These are phyloP conservation scores for Pyracantha coccinea DNA, from an alignment of 331 rosid species.

Conservation along the genomic window DNA sequence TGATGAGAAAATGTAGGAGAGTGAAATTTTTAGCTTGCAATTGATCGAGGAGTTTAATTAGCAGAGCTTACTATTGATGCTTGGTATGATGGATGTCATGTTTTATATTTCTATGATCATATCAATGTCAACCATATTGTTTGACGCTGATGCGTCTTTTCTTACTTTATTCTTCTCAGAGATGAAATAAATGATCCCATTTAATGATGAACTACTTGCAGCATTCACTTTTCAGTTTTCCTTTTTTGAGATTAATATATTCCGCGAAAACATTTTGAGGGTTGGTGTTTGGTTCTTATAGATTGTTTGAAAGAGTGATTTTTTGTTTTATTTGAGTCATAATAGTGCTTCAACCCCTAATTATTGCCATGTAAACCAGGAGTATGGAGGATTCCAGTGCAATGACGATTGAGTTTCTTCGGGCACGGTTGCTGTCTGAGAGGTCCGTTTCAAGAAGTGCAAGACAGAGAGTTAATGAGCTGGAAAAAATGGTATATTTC, in stretches of 20 bases:
- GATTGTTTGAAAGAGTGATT: neutral
- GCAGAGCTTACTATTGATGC: neutral
- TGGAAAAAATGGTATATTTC: slow-evolving; percentile 52
- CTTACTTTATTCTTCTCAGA: neutral
- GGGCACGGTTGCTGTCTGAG: slow-evolving; percentile 84
- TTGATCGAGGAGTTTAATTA: neutral
- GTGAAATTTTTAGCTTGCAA: neutral
- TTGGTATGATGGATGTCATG: neutral
- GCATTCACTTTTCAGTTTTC: neutral
- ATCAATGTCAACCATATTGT: neutral
- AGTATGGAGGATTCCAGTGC: slow-evolving; percentile 58
- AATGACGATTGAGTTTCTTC: slow-evolving; percentile 77
- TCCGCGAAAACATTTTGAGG: neutral
- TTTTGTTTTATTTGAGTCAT: neutral
- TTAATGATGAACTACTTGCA: neutral
- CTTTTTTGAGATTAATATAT: neutral
- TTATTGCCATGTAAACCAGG: slow-evolving; percentile 21
- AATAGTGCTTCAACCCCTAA: neutral
- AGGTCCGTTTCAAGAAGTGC: slow-evolving; percentile 86
- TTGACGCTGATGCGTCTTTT: neutral
- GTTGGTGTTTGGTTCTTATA: neutral
- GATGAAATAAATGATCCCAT: neutral
- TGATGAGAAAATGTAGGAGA: neutral
- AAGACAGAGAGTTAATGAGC: slow-evolving; percentile 74
- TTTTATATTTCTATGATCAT: neutral